Evolutionary conservation across 2,329 filamentous ascomycete genomes (phyloP).

Genomic region (Davidsoniella neocaledoniae): DNA sequence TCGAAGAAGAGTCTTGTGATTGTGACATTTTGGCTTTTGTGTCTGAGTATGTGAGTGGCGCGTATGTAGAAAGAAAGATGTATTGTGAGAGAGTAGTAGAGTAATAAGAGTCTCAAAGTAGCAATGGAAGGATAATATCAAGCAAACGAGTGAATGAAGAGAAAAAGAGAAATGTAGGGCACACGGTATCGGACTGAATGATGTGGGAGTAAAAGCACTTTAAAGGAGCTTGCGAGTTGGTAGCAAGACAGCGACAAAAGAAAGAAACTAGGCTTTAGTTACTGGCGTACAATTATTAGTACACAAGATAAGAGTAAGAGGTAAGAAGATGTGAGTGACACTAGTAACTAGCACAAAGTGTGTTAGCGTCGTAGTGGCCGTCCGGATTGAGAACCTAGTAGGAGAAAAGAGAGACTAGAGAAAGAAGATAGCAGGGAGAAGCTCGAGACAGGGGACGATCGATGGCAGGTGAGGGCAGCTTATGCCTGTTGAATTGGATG

Average conservation of each 20-base stretch:
- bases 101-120: background rate
- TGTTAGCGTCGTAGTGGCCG: background rate
- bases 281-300: background rate
- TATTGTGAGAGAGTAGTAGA: background rate
- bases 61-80: background rate
- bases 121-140: background rate
- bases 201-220: background rate
- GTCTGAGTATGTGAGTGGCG: background rate
- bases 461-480: slow-evolving; percentile 3
- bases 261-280: background rate
- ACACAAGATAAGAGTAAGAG: no score
- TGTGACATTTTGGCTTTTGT: slow-evolving; percentile 1
- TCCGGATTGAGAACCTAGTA: background rate
- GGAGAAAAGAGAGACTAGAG: no score
- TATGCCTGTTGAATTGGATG: slow-evolving; percentile 1
- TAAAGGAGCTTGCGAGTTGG: background rate
- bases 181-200: background rate
- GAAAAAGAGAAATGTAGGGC: background rate
- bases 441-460: background rate
- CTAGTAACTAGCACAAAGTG: background rate
- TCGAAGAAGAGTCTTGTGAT: background rate
- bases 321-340: no score
- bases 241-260: background rate
- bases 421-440: background rate
- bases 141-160: background rate